phyloP scores from a whole-genome alignment of 208 protist species.

The Trypanosoma boissoni region DNA sequence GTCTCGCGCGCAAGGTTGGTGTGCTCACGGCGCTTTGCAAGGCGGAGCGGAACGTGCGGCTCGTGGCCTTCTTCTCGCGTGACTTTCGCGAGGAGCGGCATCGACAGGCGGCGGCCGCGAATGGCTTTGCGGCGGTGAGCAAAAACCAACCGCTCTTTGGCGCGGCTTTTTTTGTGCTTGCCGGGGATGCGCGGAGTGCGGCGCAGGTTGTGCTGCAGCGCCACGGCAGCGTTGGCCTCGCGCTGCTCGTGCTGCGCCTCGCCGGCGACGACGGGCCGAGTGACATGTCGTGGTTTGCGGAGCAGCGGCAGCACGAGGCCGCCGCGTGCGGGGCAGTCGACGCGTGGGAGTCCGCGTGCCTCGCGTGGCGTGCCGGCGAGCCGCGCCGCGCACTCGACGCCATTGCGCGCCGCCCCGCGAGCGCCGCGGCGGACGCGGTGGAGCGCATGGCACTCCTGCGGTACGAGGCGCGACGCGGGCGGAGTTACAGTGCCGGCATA shows the following conservation, averaged over 20 bases:
- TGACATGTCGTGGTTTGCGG: slow-evolving; percentile 38
- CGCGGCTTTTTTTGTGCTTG: slow-evolving; percentile 92
- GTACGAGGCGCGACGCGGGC: slow-evolving; percentile 7
- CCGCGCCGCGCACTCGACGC: slow-evolving; percentile 11
- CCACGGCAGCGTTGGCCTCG: slow-evolving; percentile 52
- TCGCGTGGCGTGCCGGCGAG: slow-evolving; percentile 50
- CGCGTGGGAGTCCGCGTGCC: slow-evolving; percentile 60
- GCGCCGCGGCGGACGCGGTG: slow-evolving; percentile 6
- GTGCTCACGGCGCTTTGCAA: slow-evolving; percentile 91
- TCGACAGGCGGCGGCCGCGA: slow-evolving; percentile 77
- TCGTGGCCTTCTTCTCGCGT: slow-evolving; percentile 88
- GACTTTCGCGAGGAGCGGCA: slow-evolving; percentile 77
- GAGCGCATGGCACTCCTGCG: slow-evolving; percentile 14
- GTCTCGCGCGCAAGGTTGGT: slow-evolving; percentile 70
- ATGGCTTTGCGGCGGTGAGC: slow-evolving; percentile 88
- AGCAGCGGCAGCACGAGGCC: slow-evolving; percentile 25
- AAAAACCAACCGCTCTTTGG: slow-evolving; percentile 88
- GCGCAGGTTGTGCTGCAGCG: slow-evolving; percentile 88
- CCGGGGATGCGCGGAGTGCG: slow-evolving; percentile 77
- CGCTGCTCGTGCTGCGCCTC: slow-evolving; percentile 75
- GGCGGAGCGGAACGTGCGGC: slow-evolving; percentile 63
- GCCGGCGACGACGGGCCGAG: slow-evolving; percentile 19
- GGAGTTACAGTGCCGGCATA: not conserved
- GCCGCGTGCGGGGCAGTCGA: slow-evolving; percentile 27
- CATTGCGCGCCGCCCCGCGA: slow-evolving; percentile 4